Evolutionary conservation across 495 filamentous ascomycete genomes (phyloP).

Genomic region (Physcia stellaris): DNA sequence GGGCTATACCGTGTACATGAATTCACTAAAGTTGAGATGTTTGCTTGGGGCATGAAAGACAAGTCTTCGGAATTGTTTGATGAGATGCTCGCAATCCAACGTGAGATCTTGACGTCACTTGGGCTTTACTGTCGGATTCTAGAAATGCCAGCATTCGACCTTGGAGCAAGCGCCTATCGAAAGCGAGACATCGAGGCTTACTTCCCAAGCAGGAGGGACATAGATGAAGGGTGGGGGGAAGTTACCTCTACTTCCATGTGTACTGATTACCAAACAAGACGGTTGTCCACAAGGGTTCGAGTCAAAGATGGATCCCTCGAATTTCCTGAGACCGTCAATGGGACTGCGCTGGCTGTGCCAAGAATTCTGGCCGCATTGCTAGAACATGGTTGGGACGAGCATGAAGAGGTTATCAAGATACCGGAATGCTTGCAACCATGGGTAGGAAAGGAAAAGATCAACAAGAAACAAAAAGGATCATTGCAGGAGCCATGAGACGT

Average conservation of each 20-base stretch:
- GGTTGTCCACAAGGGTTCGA: constrained; percentile 57
- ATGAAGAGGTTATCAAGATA: constrained; percentile 45
- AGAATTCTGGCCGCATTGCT: constrained; percentile 80
- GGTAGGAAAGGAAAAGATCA: constrained; percentile 66
- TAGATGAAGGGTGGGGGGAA: constrained; percentile 82
- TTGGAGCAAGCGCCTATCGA: constrained; percentile 72
- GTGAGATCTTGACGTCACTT: constrained; percentile 60
- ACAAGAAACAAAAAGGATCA: constrained; percentile 20
- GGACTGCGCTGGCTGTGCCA: constrained; percentile 85
- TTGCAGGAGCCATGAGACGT: no score
- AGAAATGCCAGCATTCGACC: constrained; percentile 80
- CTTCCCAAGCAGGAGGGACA: constrained; percentile 66
- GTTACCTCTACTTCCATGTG: constrained; percentile 84
- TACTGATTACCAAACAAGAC: constrained; percentile 83
- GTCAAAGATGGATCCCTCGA: constrained; percentile 17
- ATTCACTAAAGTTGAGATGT: constrained; percentile 97
- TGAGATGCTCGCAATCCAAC: constrained; percentile 76
- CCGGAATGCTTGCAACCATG: constrained; percentile 65
- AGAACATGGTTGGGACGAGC: constrained; percentile 81
- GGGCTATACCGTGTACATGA: constrained; percentile 97
- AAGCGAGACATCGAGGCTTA: constrained; percentile 90
- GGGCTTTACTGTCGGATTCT: constrained; percentile 77
- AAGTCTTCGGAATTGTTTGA: constrained; percentile 44
- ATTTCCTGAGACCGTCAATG: constrained; percentile 82
- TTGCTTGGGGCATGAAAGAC: constrained; percentile 62